Base-by-base conservation (phyloP, 2,329 filamentous ascomycete genomes). In the Fusarium sp. region DNA sequence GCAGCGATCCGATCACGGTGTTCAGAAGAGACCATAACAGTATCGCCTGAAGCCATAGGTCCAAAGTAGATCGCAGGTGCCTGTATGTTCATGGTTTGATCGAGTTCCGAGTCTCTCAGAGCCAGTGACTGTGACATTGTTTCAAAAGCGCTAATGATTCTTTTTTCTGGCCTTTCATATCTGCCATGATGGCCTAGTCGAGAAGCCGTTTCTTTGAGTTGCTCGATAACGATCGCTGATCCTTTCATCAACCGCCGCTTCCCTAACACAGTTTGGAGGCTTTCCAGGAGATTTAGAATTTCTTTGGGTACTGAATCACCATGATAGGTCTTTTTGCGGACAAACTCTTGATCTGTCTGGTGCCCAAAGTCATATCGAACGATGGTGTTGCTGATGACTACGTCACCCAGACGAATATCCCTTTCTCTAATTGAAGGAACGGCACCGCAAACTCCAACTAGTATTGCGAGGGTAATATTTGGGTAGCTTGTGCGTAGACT, bases 1-100 rank as follows among this genome's bases (percentile, higher is more conserved):
- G 48, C 26, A 3, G 79, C 76, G 26, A 84, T 69, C 1, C 54
- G 26, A 54, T 85, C 83, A 12, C 84, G 78, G 10, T 79, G 68
- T 7, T 71, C 44, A 10, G 78, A 79, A 20, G 78, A 79, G 51
- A 81, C 83, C 67, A 85, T 81, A 0, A 85, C 80, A 14, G 70
- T 75, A 42, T 85, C 78, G 5, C 77, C 82, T 1, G 83, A 84
- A 3, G 77, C 83, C 10, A 85, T 77, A 0, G 65, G 16, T 11
- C 33, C 58, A 1, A 31, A 31, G 18, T 67, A 61, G 12, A 65
- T 15, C 6, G n/a, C 7, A 4, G 35, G 45, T 7, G 20, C 10
- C 0, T 38, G 5, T 6, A 33, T 6, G 16, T 39, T 8, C 7
- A 38, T n/a, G 3, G 2, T 0, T 1, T 28, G n/a, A 28, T n/a